Percentiles rank a stretch among this genome's conserved stretches.
These are phyloP conservation scores for Mycosphaerella arachidis DNA, from an alignment of 2,329 filamentous ascomycete genomes.

Conservation along the genomic window DNA sequence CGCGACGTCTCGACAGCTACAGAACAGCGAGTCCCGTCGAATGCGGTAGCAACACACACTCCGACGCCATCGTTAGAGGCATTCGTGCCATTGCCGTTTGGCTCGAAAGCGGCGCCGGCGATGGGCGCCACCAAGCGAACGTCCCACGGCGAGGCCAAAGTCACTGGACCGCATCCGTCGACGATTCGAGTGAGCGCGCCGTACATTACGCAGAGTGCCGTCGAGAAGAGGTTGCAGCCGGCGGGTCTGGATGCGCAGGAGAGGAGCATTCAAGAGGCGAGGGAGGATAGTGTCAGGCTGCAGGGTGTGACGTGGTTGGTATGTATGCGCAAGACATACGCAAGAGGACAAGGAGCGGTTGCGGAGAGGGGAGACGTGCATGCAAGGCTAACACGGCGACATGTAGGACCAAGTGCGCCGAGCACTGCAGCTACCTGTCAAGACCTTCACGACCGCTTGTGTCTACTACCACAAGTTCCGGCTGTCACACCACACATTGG, in stretches of 20 bases:
- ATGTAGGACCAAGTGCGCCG: slow-evolving; percentile 67
- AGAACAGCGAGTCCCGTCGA: too few species aligned
- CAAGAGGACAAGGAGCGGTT: too few species aligned
- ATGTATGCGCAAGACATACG: background rate
- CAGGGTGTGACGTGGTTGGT: slow-evolving; percentile 80
- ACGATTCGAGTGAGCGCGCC: slow-evolving; percentile 64
- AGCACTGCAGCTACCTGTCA: slow-evolving; percentile 77
- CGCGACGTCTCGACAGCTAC: background rate
- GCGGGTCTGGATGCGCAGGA: slow-evolving; percentile 66
- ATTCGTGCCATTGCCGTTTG: slow-evolving; percentile 3
- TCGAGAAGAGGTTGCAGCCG: slow-evolving; percentile 62
- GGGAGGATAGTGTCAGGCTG: slow-evolving; percentile 74
- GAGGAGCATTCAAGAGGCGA: slow-evolving; percentile 43
- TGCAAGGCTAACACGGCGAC: background rate
- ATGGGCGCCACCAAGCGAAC: slow-evolving; percentile 32
- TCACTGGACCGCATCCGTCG: slow-evolving; percentile 54
- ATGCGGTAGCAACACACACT: background rate
- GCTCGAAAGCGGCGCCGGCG: background rate
- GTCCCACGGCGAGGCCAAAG: slow-evolving; percentile 32
- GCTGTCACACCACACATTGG: slow-evolving; percentile 74
- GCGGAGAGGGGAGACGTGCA: background rate
- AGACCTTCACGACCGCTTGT: slow-evolving; percentile 86
- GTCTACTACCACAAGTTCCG: slow-evolving; percentile 94
- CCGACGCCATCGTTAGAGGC: background rate
- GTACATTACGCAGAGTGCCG: slow-evolving; percentile 76